Evolutionary conservation across 495 filamentous ascomycete genomes (phyloP).

Genomic region (Podospora australis): DNA sequence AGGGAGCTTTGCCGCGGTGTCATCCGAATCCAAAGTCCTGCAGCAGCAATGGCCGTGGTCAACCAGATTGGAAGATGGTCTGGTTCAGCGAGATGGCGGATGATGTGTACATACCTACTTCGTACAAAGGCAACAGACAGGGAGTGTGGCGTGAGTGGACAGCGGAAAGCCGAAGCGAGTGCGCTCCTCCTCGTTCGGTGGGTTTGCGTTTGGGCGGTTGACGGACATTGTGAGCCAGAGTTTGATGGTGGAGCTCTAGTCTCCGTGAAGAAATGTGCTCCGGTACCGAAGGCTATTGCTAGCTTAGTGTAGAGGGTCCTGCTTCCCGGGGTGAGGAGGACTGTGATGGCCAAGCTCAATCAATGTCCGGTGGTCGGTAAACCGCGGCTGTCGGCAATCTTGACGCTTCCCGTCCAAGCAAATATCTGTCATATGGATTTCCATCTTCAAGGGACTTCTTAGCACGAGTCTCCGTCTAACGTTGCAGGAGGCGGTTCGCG

Average conservation of each 20-base stretch:
- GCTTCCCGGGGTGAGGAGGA: neutral
- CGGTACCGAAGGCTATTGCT: conserved; percentile 3
- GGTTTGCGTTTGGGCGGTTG: neutral
- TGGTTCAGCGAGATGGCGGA: conserved; percentile 3
- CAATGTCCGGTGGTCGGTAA: neutral
- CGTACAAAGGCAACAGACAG: neutral
- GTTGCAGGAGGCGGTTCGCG: no score
- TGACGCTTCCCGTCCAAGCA: neutral
- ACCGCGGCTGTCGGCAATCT: conserved; percentile 9
- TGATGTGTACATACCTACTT: neutral
- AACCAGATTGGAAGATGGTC: conserved; percentile 3
- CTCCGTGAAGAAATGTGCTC: neutral
- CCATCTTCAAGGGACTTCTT: no score
- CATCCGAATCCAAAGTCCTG: neutral
- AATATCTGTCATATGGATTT: no score
- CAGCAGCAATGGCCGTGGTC: neutral
- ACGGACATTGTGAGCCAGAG: neutral
- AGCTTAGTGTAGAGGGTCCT: neutral
- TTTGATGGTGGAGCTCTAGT: neutral
- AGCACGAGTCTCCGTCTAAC: no score
- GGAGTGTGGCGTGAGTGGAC: conserved; percentile 2
- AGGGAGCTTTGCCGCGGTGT: neutral
- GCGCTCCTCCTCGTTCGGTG: neutral
- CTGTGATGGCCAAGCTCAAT: neutral
- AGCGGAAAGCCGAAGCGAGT: conserved; percentile 21